Conservation (phyloP, 345 rosid species). For the Lumnitzera littorea region DNA sequence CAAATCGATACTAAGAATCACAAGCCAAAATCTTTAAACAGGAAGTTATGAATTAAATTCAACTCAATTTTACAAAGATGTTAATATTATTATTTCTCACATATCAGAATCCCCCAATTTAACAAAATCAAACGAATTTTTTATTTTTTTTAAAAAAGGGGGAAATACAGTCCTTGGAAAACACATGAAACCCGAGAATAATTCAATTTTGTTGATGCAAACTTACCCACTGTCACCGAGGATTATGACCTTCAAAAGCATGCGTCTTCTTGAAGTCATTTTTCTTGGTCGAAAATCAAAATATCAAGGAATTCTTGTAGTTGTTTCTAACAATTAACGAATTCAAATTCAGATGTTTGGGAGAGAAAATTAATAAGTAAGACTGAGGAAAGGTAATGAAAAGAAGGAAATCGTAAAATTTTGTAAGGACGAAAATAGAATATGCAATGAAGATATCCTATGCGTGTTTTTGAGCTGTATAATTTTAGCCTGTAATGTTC, state of each 20-base stretch:
- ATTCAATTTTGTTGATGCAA: background rate
- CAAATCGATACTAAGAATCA: no score
- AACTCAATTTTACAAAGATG: no score
- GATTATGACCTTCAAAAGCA: constrained; percentile 76
- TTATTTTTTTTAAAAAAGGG: no score
- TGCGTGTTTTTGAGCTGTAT: constrained; percentile 1
- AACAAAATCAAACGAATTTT: constrained; percentile 1
- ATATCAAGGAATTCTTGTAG: background rate
- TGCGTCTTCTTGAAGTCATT: constrained; percentile 79
- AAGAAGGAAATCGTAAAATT: background rate
- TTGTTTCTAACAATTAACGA: no score
- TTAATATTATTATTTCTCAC: no score
- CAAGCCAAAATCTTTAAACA: no score
- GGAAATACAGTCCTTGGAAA: background rate
- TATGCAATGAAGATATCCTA: constrained; percentile 1
- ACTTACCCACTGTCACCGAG: constrained; percentile 84
- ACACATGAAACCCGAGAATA: background rate
- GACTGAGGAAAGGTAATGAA: no score
- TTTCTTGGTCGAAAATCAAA: background rate
- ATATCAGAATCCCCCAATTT: no score
- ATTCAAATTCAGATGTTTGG: no score
- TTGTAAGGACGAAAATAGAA: background rate
- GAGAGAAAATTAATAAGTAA: no score
- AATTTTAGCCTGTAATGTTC: no score
- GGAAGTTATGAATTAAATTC: no score